These are phyloP conservation scores for Naumovozyma dairenensis DNA, from an alignment of 805 yeast species.

Conservation along the genomic window DNA sequence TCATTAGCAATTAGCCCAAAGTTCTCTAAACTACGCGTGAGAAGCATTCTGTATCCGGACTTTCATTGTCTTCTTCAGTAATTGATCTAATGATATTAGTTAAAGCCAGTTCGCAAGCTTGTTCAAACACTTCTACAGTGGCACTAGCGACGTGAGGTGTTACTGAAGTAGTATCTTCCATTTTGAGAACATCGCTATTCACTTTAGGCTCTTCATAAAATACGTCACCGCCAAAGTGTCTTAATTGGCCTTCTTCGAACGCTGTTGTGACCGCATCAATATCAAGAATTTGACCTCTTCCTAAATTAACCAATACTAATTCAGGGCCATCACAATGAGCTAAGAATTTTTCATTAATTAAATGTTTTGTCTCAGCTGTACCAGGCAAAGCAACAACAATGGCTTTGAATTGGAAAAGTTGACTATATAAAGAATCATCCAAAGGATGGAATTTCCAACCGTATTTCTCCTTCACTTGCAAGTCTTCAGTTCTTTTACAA, in stretches of 20 bases:
- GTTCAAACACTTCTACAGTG: slow-evolving; percentile 37
- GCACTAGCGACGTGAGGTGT: slow-evolving; percentile 61
- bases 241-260: slow-evolving; percentile 34
- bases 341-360: slow-evolving; percentile 37
- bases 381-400: slow-evolving; percentile 51
- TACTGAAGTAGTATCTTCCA: slow-evolving; percentile 32
- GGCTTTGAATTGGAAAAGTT: slow-evolving; percentile 37
- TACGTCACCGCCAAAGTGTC: slow-evolving; percentile 54
- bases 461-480: slow-evolving; percentile 16
- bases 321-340: slow-evolving; percentile 14
- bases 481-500: slow-evolving; percentile 36
- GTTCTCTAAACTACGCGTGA: slow-evolving; percentile 5
- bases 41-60: neutral
- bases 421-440: slow-evolving; percentile 28
- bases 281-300: slow-evolving; percentile 48
- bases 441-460: slow-evolving; percentile 29
- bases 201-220: slow-evolving; percentile 45
- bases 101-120: slow-evolving; percentile 31
- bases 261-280: slow-evolving; percentile 41
- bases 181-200: slow-evolving; percentile 11
- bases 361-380: slow-evolving; percentile 40
- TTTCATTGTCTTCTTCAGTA: neutral
- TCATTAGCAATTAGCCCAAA: too few species aligned
- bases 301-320: slow-evolving; percentile 41
- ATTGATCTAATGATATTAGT: slow-evolving; percentile 12